phyloP scores from a whole-genome alignment of 108 stramenopile species.

The Bacterosira constricta region DNA sequence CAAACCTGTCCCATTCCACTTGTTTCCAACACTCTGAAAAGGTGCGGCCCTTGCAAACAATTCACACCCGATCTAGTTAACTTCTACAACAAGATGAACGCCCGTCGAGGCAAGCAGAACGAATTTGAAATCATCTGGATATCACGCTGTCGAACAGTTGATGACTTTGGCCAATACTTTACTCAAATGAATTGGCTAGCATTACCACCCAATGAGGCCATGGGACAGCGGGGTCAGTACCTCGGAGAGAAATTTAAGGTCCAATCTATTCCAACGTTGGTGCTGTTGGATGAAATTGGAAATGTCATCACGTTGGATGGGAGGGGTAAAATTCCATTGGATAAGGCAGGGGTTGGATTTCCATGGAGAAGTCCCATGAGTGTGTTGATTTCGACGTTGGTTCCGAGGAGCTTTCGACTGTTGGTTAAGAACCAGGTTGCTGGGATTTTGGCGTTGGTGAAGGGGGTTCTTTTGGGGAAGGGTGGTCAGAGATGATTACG shows the following conservation, averaged over 20 bases:
- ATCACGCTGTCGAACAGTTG: slow-evolving; percentile 78
- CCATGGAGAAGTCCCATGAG: slow-evolving; percentile 88
- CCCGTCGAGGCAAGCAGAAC: slow-evolving; percentile 71
- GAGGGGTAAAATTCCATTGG: slow-evolving; percentile 79
- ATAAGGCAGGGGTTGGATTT: slow-evolving; percentile 88
- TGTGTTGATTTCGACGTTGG: slow-evolving; percentile 59
- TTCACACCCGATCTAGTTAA: slow-evolving; percentile 90
- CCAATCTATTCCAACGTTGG: slow-evolving; percentile 81
- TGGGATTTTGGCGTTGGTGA: slow-evolving; percentile 33
- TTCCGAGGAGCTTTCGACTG: slow-evolving; percentile 74
- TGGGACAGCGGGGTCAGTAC: slow-evolving; percentile 75
- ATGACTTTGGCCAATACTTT: slow-evolving; percentile 88
- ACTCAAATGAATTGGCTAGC: slow-evolving; percentile 91
- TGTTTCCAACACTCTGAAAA: slow-evolving; percentile 1
- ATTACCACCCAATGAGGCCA: slow-evolving; percentile 81
- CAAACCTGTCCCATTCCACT: not conserved
- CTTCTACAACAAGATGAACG: slow-evolving; percentile 88
- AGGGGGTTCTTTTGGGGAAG: slow-evolving; percentile 23
- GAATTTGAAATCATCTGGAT: slow-evolving; percentile 91
- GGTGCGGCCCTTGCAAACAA: slow-evolving; percentile 88
- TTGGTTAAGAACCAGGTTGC: slow-evolving; percentile 73
- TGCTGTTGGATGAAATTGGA: slow-evolving; percentile 90
- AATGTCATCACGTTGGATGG: slow-evolving; percentile 83
- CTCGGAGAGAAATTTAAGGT: slow-evolving; percentile 79
- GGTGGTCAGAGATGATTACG: too few species aligned